Base-by-base conservation (phyloP, 345 rosid species). In the Psidium guajava region DNA sequence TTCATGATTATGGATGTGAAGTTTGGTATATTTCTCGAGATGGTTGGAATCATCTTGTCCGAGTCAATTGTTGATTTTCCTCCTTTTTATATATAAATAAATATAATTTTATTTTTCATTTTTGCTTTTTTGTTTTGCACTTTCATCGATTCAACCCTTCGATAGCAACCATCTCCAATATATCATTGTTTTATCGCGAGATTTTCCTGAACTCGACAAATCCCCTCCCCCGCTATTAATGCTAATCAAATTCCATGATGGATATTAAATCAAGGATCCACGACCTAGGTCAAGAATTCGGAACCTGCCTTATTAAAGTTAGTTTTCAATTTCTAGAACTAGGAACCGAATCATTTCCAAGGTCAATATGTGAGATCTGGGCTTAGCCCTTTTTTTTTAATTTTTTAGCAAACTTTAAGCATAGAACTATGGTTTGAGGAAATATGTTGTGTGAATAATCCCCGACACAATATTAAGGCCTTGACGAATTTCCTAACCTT, bases 311-410 rank as follows among this genome's bases (percentile, higher is more conserved):
- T 61, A 61, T 14, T 16, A 61, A 27, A 61, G 42, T 2, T 9
- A 5, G n/a, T 18, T 61, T 20, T 5, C 21, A 15, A 61, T 61
- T 27, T 28, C 6, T 5, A 0, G 3, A 28, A 28, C 1, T 3
- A 64, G 11, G 11, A 28, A 28, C 4, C 20, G 22, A 28, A 15
- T 3, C 21, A 14, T 24, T 64, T 64, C 3, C 22, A 1, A 5
- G 0, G 1, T 7, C 44, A 0, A 64, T 16, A 8, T 8, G 8
- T 8, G 44, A 1, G 75, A 20, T 16, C 0, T 18, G 21, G 24
- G 6, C 77, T 22, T 32, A 64, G 36, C 5, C 74, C 5, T 32
- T 3, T 16, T 15, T 61, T 64, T 32, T 40, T 64, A 55, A 64
- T 7, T 64, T 18, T 32, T 3, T 14, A 32, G 22, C 11, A 4